Base-by-base conservation (phyloP, 495 filamentous ascomycete species). In the Penicillium cosmopolitanum region DNA sequence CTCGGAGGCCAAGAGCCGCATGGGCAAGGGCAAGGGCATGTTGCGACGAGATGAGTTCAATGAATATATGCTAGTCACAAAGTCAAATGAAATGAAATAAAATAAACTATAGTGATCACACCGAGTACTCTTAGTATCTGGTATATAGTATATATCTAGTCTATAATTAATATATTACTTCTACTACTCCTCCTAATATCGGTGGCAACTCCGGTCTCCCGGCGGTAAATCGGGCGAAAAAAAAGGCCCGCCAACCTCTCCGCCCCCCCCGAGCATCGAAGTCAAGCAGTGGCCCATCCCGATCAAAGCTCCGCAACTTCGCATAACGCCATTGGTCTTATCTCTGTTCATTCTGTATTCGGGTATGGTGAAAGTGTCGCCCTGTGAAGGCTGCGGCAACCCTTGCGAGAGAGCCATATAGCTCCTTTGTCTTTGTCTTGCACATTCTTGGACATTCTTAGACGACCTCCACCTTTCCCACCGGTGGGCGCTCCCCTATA, bases 201-300 rank as follows among this genome's bases (percentile, higher is more conserved):
- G 43, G 43, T 46, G 43, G 47, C 31, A 48, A 28, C 51, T 58
- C 63, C 56, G 58, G 62, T 57, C 55, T 53, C 48, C 57, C 63
- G 66, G 66, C 66, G 66, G 66, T 65, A 64, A 69, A 57, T 65
- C 66, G 61, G 60, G 51, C 61, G 64, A 66, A 69, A 69, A 69
- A 66, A 63, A 60, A 52, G 62, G 16, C 58, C 63, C 58, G 58
- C 64, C 66, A 58, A 42, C 48, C 51, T 53, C 46, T 51, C 50
- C 50, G 47, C 56, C 48, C 19, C 51, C 36, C 23, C 23, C 23
- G 23, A 23, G 23, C 23, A 23, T 23, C 3, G 23, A 23, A 23
- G 23, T 23, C 23, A 15, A 28, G 21, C 21, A 48, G 46, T 9
- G 6, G 46, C 46, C 46, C 46, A 48, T 48, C 46, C 46, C 46